Base-by-base conservation (phyloP, 2,329 filamentous ascomycete genomes). In the Drechslerella coelobrocha region DNA sequence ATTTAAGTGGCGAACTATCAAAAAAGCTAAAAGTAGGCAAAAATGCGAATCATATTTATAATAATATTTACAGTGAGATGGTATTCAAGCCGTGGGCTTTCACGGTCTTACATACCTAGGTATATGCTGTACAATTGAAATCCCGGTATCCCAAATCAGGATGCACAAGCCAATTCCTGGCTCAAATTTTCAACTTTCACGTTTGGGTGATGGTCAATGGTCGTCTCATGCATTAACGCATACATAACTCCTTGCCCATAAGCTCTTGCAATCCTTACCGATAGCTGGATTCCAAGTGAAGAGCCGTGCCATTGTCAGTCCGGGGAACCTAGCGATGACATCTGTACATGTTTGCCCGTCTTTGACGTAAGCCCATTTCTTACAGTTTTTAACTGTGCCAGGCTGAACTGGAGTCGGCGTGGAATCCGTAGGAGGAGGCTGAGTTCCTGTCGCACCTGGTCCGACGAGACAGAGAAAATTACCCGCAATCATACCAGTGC, bases 371-470 rank as follows among this genome's bases (percentile, higher is more conserved):
- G 48, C 50, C 59, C 59, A 62, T 26, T 54, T 45, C 26, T 37
- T 39, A 17, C 59, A 62, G 1, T 43, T 41, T 10, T 39, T 21
- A 5, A 56, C 60, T 21, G 55, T 52, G 5, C 56, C 57, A 5
- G 68, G 50, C 23, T 66, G 53, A 59, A 61, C 47, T 2, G 59
- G 59, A 19, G 37, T 54, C 2, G 59, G 59, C n/a, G 59, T 62
- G 17, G 31, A 14, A 23, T 27, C 23, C 19, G 34, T 8, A 4
- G 41, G 17, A 19, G 50, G n/a, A 6, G 50, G 24, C 3, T 3
- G n/a, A 6, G 29, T 9, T 2, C 8, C 10, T n/a, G 14, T 17
- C 1, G 14, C 9, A 31, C 21, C 26, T n/a, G 48, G 48, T 7
- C 39, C 43, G 26, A 24, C 3, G 27, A 55, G 21, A 31, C 59